Evolutionary conservation across 352 stramenopile genomes (phyloP), one percentile per base, ranked within the genome.

Genomic region (Phytophthora citrophthora): DNA sequence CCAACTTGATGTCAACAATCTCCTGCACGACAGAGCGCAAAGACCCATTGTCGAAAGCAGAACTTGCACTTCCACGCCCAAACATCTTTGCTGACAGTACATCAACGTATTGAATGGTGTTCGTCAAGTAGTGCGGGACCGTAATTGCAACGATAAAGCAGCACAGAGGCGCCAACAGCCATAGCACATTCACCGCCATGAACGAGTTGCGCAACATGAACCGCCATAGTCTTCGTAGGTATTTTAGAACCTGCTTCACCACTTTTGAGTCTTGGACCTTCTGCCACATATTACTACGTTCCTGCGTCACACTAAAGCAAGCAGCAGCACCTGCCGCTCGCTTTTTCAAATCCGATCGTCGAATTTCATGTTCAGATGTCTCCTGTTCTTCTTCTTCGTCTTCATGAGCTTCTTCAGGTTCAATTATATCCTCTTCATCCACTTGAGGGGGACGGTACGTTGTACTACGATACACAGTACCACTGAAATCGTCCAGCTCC

Each of bases 91-190:
- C 77, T 15, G 79, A 88, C 32, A 92, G 55, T 7, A 83, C 66
- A 43, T 92, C 81, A 15, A 89, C 84, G 55, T 91, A 93, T 15
- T 82, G 76, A 34, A 91, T 89, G 2, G 77, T 80, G 0, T 64
- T 81, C 27, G 79, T 89, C 32, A 93, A 57, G 52, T 93, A 90
- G 45, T 89, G 79, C 6, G 84, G 84, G 2, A 89, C 84, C 10
- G 82, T 68, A 57, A 93, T 85, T 15, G 84, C 84, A 54, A 93
- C 72, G 5, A 80, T 53, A 50, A 91, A 93, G 49, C 84, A 93
- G 31, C 71, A 86, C 3, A 93, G 62, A 12, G 84, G 84, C 12
- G 82, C 71, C 4, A 93, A 65, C 8, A 93, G 77, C 84, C 84
- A 93, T 40, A 91, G 20, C 16, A 91, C 77, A 48, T 93, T 93